A percentile compares a stretch with the other conserved stretches of the same genome.
phyloP scores from a whole-genome alignment of 257 asterid genomes.

The Primulina eburnea region DNA sequence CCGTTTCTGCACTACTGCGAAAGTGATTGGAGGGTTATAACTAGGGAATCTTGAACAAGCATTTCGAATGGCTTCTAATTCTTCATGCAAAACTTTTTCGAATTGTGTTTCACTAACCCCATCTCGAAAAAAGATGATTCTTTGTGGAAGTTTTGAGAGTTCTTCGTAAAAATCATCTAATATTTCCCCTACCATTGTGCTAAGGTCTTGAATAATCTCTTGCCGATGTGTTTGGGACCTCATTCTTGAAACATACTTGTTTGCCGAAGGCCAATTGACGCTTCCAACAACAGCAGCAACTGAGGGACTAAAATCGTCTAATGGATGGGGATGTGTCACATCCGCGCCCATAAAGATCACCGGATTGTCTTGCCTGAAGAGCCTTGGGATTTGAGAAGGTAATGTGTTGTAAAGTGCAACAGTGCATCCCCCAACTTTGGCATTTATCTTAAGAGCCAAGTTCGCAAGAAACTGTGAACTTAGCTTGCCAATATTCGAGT shows the following conservation, averaged over 20 bases:
- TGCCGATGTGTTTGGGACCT: slow-evolving; percentile 84
- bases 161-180: slow-evolving; percentile 63
- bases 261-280: slow-evolving; percentile 90
- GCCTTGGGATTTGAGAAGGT: slow-evolving; percentile 75
- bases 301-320: slow-evolving; percentile 85
- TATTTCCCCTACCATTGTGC: slow-evolving; percentile 66
- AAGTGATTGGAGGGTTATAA: slow-evolving; percentile 82
- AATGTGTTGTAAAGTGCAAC: slow-evolving; percentile 72
- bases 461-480: slow-evolving; percentile 83
- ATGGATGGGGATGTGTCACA: slow-evolving; percentile 94
- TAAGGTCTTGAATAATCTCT: slow-evolving; percentile 80
- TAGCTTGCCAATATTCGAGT: slow-evolving; percentile 55
- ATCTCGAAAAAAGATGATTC: slow-evolving; percentile 86
- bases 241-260: slow-evolving; percentile 83
- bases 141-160: slow-evolving; percentile 50
- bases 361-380: slow-evolving; percentile 58
- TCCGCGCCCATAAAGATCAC: slow-evolving; percentile 97
- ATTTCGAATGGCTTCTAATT: slow-evolving; percentile 50
- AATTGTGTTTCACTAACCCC: slow-evolving; percentile 96
- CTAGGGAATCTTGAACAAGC: slow-evolving; percentile 61
- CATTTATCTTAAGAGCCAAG: slow-evolving; percentile 90
- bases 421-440: slow-evolving; percentile 91
- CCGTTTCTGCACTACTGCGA: slow-evolving; percentile 83
- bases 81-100: slow-evolving; percentile 60
- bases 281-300: slow-evolving; percentile 96